Percentiles rank a stretch among this genome's conserved stretches.
Evolutionary conservation across 2,329 filamentous ascomycete species (phyloP).

Genomic region (Pezicula rhizophila): DNA sequence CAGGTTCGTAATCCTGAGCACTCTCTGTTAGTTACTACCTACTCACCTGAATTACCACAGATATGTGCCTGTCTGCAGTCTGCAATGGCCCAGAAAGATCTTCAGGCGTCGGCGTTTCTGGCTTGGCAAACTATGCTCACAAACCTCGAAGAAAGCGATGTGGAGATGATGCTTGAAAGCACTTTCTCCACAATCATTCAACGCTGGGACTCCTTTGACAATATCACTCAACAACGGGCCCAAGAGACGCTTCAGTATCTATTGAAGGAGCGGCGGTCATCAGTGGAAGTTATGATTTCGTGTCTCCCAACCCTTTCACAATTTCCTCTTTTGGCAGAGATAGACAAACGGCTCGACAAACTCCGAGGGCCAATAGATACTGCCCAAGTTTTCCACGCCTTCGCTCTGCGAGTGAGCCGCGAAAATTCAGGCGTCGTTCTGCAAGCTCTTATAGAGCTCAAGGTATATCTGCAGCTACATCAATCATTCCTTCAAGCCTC

Average conservation of each 20-base stretch:
- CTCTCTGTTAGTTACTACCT: background rate
- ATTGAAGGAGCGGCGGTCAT: slow-evolving; percentile 24
- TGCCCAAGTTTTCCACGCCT: slow-evolving; percentile 62
- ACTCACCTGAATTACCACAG: slow-evolving; percentile 32
- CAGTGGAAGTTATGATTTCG: slow-evolving; percentile 62
- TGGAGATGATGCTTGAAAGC: slow-evolving; percentile 75
- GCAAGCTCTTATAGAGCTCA: slow-evolving; percentile 73
- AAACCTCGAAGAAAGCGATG: slow-evolving; percentile 70
- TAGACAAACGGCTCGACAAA: slow-evolving; percentile 58
- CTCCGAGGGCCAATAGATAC: slow-evolving; percentile 61
- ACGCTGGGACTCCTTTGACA: slow-evolving; percentile 67
- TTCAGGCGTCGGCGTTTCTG: slow-evolving; percentile 74
- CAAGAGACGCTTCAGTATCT: slow-evolving; percentile 52
- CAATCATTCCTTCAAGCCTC: slow-evolving; percentile 76
- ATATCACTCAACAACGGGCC: slow-evolving; percentile 52
- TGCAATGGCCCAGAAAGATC: slow-evolving; percentile 65
- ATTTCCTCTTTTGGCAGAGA: slow-evolving; percentile 62
- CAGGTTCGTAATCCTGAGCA: slow-evolving; percentile 62
- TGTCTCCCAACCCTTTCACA: slow-evolving; percentile 72
- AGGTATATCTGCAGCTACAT: slow-evolving; percentile 63
- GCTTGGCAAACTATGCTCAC: slow-evolving; percentile 79
- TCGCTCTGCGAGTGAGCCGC: slow-evolving; percentile 67
- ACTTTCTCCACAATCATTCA: slow-evolving; percentile 82
- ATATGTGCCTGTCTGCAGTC: slow-evolving; percentile 90
- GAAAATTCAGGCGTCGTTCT: slow-evolving; percentile 83